Conservation (phyloP, 192 early-diverging fungal species). For the Umbelopsis ramanniana region DNA sequence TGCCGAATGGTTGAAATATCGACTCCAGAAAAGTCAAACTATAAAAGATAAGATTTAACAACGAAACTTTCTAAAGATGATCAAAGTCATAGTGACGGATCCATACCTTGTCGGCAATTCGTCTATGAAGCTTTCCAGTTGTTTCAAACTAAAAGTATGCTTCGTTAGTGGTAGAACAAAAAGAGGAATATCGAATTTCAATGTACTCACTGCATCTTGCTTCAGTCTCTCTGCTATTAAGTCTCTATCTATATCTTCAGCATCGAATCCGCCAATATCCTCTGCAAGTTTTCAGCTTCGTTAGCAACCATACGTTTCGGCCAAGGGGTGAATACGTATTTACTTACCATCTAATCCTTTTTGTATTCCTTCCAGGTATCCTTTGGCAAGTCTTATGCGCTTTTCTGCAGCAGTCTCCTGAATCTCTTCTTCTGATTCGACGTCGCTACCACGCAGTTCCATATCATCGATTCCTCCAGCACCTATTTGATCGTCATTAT, state of each 20-base stretch:
- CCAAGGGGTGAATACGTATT: background rate
- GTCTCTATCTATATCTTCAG: constrained; percentile 90
- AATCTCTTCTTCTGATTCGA: constrained; percentile 67
- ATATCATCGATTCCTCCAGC: constrained; percentile 63
- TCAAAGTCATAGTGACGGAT: background rate
- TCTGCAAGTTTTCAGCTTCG: constrained; percentile 25
- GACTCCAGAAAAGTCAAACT: constrained; percentile 38
- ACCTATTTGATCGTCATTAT: constrained; percentile 55
- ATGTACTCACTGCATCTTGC: constrained; percentile 69
- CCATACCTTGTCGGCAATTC: constrained; percentile 58
- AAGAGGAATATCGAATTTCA: background rate
- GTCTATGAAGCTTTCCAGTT: constrained; percentile 54
- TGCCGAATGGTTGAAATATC: constrained; percentile 44
- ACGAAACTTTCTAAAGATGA: constrained; percentile 1
- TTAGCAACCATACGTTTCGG: too few relatives aligned
- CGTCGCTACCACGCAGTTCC: constrained; percentile 52
- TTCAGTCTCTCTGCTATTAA: constrained; percentile 87
- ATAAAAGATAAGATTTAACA: background rate
- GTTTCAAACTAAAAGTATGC: constrained; percentile 51
- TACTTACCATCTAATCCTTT: constrained; percentile 57
- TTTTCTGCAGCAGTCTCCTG: constrained; percentile 93
- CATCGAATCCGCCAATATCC: constrained; percentile 82
- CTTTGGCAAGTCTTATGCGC: constrained; percentile 90
- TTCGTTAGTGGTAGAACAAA: background rate
- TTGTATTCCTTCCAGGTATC: constrained; percentile 83